Conservation (phyloP, 2,329 filamentous ascomycete species). For the Ceratocystis variospora region DNA sequence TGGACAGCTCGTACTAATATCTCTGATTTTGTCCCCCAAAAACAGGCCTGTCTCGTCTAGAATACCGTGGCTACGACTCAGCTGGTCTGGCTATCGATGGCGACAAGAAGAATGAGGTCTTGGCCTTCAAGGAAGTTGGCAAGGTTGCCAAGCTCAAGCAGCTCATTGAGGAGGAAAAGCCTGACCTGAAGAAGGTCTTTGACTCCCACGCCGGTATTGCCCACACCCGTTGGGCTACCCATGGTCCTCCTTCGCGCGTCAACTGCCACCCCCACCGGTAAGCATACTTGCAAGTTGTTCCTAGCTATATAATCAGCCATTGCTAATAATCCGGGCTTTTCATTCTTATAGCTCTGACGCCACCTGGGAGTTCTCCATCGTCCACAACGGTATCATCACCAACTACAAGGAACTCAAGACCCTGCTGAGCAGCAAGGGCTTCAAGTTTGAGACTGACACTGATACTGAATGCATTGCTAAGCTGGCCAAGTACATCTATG, state of each 20-base stretch:
- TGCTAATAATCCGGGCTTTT: background rate
- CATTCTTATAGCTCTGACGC: constrained; percentile 59
- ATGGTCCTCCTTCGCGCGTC: constrained; percentile 79
- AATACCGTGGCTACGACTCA: constrained; percentile 98
- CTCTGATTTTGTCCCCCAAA: background rate
- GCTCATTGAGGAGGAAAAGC: constrained; percentile 70
- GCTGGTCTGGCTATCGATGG: constrained; percentile 91
- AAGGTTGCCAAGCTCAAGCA: constrained; percentile 95
- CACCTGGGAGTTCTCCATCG: constrained; percentile 89
- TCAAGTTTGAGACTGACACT: constrained; percentile 97
- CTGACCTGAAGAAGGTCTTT: constrained; percentile 83
- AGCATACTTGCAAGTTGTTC: constrained; percentile 24
- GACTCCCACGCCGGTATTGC: constrained; percentile 97
- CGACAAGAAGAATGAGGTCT: constrained; percentile 96
- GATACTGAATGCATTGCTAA: constrained; percentile 99
- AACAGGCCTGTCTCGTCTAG: constrained; percentile 78
- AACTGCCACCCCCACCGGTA: constrained; percentile 99
- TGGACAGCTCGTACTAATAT: background rate
- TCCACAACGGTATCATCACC: constrained; percentile 99
- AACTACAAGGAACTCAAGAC: constrained; percentile 99
- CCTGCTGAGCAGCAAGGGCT: constrained; percentile 83
- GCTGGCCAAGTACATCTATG: constrained; percentile 94
- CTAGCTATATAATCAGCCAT: background rate
- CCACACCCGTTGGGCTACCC: constrained; percentile 97
- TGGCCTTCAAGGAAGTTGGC: constrained; percentile 97